Base-by-base conservation (phyloP, 306 rosid genomes). In the Cicer bijugum region DNA sequence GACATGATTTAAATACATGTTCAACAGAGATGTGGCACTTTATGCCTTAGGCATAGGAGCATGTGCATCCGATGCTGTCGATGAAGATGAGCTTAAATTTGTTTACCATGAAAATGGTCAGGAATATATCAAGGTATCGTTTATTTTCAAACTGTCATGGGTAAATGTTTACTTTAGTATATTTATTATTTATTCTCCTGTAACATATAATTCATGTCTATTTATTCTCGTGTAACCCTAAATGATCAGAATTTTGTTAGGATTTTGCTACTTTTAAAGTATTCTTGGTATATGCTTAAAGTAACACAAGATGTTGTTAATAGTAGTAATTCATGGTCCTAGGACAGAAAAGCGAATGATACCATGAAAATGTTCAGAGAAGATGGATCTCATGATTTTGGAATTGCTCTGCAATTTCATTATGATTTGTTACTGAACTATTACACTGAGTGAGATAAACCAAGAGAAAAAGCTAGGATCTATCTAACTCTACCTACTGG, bases 41-140 rank as follows among this genome's bases (percentile, higher is more conserved):
- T 94, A 94, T 82, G 96, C 99, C 19, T 78, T 94, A 77, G 97
- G 97, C 12, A 72, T 91, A 39, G 99, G 99, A 69, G 96, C 88
- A 8, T 89, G 97, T 74, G 85, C 86, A 9, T 76, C 68, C 38
- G 82, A 94, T 76, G 95, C 99, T 11, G 88, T 89, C 43, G 97
- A 94, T 56, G 72, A 70, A 3, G 96, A 87, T 63, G 95, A 94
- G 76, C 97, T 94, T 61, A 88, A 94, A 80, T 94, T 83, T 78
- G 90, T 91, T 82, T 89, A 94, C 84, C 86, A 88, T 82, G 90
- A 88, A 69, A 79, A 78, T 60, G 95, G 99, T 15, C 96, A 86
- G 83, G 55, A 85, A 61, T 80, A 17, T 82, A 82, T 94, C 17
- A 86, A 91, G 97, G 99, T 94, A 48, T 47, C 71, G 1, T 52